A percentile compares a stretch with the other conserved stretches of the same genome.
Conservation (phyloP, 1,139 yeast genomes). For the Trichomonascaceae sp. region DNA sequence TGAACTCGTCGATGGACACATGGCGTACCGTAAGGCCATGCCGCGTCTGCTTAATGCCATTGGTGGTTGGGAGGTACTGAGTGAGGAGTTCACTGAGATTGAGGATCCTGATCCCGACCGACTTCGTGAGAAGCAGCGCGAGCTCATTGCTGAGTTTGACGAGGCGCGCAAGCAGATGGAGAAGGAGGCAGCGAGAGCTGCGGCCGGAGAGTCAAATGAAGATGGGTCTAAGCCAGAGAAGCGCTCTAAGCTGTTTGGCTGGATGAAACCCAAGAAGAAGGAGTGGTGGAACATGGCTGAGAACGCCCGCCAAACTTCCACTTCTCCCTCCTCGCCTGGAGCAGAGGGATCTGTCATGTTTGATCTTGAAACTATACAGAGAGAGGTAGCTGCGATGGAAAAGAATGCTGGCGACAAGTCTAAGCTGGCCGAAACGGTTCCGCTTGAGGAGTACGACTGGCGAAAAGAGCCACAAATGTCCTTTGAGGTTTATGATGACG, state of each 20-base stretch:
- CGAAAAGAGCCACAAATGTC: slow-evolving; percentile 11
- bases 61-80: slow-evolving; percentile 62
- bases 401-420: slow-evolving; percentile 1
- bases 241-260: slow-evolving; percentile 22
- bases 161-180: slow-evolving; percentile 54
- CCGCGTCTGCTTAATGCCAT: slow-evolving; percentile 58
- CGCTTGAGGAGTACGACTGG: slow-evolving; percentile 5
- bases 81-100: slow-evolving; percentile 89
- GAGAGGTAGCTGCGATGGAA: slow-evolving; percentile 15
- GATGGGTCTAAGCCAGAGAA: slow-evolving; percentile 23
- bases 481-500: slow-evolving; percentile 15
- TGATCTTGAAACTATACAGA: slow-evolving; percentile 27
- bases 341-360: slow-evolving; percentile 17
- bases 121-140: slow-evolving; percentile 61
- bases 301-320: slow-evolving; percentile 10
- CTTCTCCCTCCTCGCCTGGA: not conserved
- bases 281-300: slow-evolving; percentile 79
- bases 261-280: slow-evolving; percentile 67
- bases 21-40: slow-evolving; percentile 90
- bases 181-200: slow-evolving; percentile 14
- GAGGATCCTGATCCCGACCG: slow-evolving; percentile 93
- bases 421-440: not conserved
- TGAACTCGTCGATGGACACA: slow-evolving; percentile 81
- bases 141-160: slow-evolving; percentile 70
- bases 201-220: too few species aligned